Base-by-base conservation (phyloP, 129 eudicot species). In the Smallanthus sonchifolius region DNA sequence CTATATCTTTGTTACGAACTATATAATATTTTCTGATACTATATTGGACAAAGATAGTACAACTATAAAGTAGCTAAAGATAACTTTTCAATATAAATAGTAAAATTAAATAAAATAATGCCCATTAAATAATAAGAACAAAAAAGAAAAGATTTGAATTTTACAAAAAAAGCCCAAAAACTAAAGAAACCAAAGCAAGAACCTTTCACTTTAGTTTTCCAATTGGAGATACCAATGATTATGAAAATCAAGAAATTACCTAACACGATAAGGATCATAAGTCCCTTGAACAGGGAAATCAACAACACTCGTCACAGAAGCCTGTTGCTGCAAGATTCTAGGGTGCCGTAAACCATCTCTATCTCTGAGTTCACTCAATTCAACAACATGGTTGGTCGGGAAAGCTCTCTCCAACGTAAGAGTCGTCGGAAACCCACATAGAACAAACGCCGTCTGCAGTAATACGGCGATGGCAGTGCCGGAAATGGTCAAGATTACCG, bases 231-330 rank as follows among this genome's bases (percentile, higher is more conserved):
- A 36, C 55, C 38, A 28, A 52, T 51, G 4, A 75, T 52, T 32
- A 75, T 51, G 32, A 42, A 48, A 67, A 42, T 69, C 51, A 77
- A 60, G 67, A 65, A 73, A 72, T 49, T 86, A 93, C 98, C 98
- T 97, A 81, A 90, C 97, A 73, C 83, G 81, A 74, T 79, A 90
- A 54, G 98, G 98, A 78, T 93, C 95, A 62, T 77, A 93, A 52
- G 96, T 90, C 39, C 98, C 98, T 49, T 85, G 78, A 37, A 93
- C 96, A 15, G 87, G 82, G 75, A 93, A 88, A 81, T 93, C 91
- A 67, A 84, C 85, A 38, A 93, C 89, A 6, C 96, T 96, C 6
- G 73, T 79, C 9, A 74, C 74, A 68, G 82, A 28, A 71, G 86
- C 75, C 40, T 59, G 71, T 10, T 61, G 70, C 88, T 90, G 91